These are phyloP conservation scores for Sophora flavescens DNA, from an alignment of 306 rosid species.

Conservation along the genomic window DNA sequence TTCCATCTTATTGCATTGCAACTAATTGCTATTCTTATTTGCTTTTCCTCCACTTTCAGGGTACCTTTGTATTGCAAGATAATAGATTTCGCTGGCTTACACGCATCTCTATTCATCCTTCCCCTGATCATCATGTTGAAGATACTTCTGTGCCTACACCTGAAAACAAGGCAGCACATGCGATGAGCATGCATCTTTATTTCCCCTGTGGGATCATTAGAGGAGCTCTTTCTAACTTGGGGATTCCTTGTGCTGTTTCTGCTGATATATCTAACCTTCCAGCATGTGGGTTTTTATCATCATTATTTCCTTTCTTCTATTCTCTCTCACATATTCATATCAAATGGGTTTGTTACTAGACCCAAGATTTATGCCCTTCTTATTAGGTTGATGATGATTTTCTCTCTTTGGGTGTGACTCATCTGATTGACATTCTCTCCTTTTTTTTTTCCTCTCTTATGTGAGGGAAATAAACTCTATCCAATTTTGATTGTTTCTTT, in stretches of 20 bases:
- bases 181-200: conserved; percentile 91
- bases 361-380: background rate
- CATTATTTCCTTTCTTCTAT: background rate
- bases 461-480: too few relatives aligned
- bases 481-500: too few relatives aligned
- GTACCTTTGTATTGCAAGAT: conserved; percentile 97
- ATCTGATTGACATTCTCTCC: too few relatives aligned
- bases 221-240: conserved; percentile 97
- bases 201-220: conserved; percentile 97
- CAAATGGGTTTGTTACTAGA: background rate
- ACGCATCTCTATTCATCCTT: conserved; percentile 81
- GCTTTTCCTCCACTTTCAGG: conserved; percentile 57
- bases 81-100: conserved; percentile 87
- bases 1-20: too few relatives aligned
- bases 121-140: conserved; percentile 57
- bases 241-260: conserved; percentile 96
- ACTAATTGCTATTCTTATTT: background rate
- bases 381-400: background rate
- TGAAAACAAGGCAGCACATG: conserved; percentile 74
- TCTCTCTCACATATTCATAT: background rate
- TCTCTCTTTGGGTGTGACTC: background rate
- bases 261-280: conserved; percentile 91
- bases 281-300: conserved; percentile 70
- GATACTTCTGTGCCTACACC: conserved; percentile 59
- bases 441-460: too few relatives aligned